Evolutionary conservation across 2,329 filamentous ascomycete species (phyloP).

Genomic region (Phyllosticta ampelicida): DNA sequence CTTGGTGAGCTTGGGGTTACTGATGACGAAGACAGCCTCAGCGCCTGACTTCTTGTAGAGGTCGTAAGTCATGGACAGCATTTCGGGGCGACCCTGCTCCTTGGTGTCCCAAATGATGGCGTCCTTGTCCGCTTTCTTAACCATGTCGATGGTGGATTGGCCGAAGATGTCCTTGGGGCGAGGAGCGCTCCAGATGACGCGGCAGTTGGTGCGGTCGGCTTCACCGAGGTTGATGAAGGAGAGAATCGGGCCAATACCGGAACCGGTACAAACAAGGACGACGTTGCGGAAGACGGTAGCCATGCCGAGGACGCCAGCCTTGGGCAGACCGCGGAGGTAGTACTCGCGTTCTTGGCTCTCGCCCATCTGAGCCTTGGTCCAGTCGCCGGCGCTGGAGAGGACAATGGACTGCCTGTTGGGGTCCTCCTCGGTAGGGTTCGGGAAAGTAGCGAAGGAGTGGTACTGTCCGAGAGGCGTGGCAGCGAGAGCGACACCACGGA

Average conservation of each 20-base stretch:
- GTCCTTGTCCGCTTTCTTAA: slow-evolving; percentile 47
- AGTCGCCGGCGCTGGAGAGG: slow-evolving; percentile 26
- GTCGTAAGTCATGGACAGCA: slow-evolving; percentile 45
- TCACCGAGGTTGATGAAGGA: slow-evolving; percentile 42
- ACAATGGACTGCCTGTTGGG: slow-evolving; percentile 19
- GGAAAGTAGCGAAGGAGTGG: slow-evolving; percentile 30
- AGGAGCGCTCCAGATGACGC: slow-evolving; percentile 60
- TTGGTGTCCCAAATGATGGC: slow-evolving; percentile 60
- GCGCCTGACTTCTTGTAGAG: slow-evolving; percentile 37
- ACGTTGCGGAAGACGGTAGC: slow-evolving; percentile 21
- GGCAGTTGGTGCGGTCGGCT: slow-evolving; percentile 28
- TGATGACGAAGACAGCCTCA: slow-evolving; percentile 64
- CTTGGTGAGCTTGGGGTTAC: slow-evolving; percentile 56
- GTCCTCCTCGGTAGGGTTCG: slow-evolving; percentile 17
- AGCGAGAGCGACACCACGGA: slow-evolving; percentile 23
- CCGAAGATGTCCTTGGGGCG: slow-evolving; percentile 54
- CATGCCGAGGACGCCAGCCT: slow-evolving; percentile 23
- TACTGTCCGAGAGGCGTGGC: slow-evolving; percentile 22
- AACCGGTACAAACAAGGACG: slow-evolving; percentile 25
- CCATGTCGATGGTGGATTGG: slow-evolving; percentile 41
- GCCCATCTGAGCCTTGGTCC: slow-evolving; percentile 16
- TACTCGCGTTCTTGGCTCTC: slow-evolving; percentile 19
- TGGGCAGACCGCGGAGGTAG: slow-evolving; percentile 21
- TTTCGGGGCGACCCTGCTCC: slow-evolving; percentile 48
- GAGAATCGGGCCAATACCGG: slow-evolving; percentile 30